Conservation (phyloP, 1,139 yeast species). For the Pneumocystis canis region DNA sequence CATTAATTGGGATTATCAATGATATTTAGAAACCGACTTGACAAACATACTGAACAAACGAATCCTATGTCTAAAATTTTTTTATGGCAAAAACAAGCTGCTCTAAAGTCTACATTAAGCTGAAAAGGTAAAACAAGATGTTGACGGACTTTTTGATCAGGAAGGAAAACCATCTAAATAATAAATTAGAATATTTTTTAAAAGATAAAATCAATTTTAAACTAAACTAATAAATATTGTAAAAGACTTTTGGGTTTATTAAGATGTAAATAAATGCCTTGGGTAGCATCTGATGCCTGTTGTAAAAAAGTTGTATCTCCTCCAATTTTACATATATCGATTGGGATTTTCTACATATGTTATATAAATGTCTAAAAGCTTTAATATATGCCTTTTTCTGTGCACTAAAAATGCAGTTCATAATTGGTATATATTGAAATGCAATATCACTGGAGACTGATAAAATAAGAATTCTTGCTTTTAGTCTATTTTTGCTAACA, state of each 20-base stretch:
- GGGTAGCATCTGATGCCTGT: conserved; percentile 91
- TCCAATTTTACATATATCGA: conserved; percentile 80
- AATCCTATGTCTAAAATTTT: conserved; percentile 82
- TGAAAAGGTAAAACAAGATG: conserved; percentile 70
- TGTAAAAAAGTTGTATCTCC: conserved; percentile 70
- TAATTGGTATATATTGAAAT: conserved; percentile 74
- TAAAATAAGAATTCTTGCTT: conserved; percentile 59
- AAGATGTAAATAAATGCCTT: conserved; percentile 68
- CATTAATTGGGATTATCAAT: conserved; percentile 22
- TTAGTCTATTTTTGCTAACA: conserved; percentile 25
- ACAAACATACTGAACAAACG: conserved; percentile 89
- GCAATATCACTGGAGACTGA: conserved; percentile 67
- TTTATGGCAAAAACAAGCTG: conserved; percentile 85
- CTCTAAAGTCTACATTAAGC: conserved; percentile 79
- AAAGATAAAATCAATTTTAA: not conserved
- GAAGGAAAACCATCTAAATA: conserved; percentile 40
- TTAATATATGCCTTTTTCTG: conserved; percentile 45
- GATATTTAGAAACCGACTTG: conserved; percentile 28
- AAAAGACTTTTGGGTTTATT: conserved; percentile 65
- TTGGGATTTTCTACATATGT: conserved; percentile 41
- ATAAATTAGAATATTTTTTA: not conserved
- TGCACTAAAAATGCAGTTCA: conserved; percentile 94
- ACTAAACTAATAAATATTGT: conserved; percentile 45
- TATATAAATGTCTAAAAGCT: not conserved
- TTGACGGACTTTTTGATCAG: conserved; percentile 69